These are phyloP conservation scores for Rhododendron kiyosumense DNA, from an alignment of 148 eudicot genomes.

Conservation along the genomic window DNA sequence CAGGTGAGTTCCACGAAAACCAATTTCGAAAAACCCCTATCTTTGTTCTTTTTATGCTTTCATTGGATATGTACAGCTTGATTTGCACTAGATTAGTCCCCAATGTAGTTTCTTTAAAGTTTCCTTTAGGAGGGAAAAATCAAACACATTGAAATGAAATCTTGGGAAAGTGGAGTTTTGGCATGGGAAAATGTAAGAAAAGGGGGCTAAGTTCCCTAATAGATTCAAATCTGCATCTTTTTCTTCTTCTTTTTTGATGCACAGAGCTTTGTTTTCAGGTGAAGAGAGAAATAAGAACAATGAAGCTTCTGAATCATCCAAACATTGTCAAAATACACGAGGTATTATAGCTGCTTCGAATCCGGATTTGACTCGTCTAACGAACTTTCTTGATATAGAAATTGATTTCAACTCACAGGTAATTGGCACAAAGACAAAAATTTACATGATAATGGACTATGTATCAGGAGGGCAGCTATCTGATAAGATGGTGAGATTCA, in stretches of 20 bases:
- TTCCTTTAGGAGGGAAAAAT: background rate
- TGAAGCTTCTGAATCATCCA: conserved; percentile 56
- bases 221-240: background rate
- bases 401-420: conserved; percentile 30
- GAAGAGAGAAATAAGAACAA: conserved; percentile 47
- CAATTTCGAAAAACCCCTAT: background rate
- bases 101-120: background rate
- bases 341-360: conserved; percentile 10
- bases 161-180: background rate
- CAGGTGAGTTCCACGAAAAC: conserved; percentile 29
- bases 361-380: background rate
- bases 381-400: background rate
- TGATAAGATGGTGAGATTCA: conserved; percentile 37
- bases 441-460: conserved; percentile 59
- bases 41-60: background rate
- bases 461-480: conserved; percentile 53
- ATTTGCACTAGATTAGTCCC: background rate
- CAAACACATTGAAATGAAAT: background rate
- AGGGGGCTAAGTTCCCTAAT: background rate
- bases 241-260: background rate
- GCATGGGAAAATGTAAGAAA: background rate
- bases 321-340: conserved; percentile 48
- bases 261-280: conserved; percentile 24
- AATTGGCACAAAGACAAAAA: conserved; percentile 48
- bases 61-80: background rate